These are phyloP conservation scores for Cutaneotrichosporon mucoides DNA, from an alignment of 1,284 basidiomycete species.

Conservation along the genomic window DNA sequence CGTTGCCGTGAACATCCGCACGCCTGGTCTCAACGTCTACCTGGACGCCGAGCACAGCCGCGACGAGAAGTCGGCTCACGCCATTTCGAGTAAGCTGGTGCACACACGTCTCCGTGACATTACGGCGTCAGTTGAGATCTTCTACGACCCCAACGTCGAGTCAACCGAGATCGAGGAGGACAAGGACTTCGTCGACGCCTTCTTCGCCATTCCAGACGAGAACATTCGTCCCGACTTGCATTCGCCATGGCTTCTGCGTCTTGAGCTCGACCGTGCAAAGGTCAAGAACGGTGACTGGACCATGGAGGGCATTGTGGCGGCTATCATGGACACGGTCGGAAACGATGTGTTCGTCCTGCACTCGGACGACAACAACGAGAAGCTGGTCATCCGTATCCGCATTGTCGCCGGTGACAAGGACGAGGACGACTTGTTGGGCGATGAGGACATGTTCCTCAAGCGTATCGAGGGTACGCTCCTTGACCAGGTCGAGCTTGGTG, in stretches of 20 bases:
- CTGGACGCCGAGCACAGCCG: conserved; percentile 71
- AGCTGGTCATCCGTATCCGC: conserved; percentile 94
- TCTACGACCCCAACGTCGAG: conserved; percentile 92
- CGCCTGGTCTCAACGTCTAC: conserved; percentile 89
- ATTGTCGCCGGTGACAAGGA: conserved; percentile 84
- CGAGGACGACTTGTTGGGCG: conserved; percentile 73
- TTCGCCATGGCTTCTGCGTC: conserved; percentile 94
- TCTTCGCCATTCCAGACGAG: conserved; percentile 99
- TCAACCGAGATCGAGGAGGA: conserved; percentile 96
- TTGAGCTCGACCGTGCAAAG: conserved; percentile 93
- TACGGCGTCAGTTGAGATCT: conserved; percentile 93
- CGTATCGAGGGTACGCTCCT: conserved; percentile 95
- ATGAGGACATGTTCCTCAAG: conserved; percentile 95
- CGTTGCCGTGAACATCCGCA: conserved; percentile 97
- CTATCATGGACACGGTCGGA: conserved; percentile 92
- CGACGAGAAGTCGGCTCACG: conserved; percentile 59
- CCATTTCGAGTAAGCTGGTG: conserved; percentile 58
- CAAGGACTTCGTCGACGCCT: conserved; percentile 91
- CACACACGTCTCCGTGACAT: conserved; percentile 93
- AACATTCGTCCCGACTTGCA: conserved; percentile 88
- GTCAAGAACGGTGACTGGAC: conserved; percentile 96
- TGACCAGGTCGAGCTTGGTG: conserved; percentile 90
- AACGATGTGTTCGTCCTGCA: conserved; percentile 97
- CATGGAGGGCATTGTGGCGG: conserved; percentile 92
- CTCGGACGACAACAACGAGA: conserved; percentile 98